Base-by-base conservation (phyloP, 164 flowering plant genomes). In the Umbellularia californica region DNA sequence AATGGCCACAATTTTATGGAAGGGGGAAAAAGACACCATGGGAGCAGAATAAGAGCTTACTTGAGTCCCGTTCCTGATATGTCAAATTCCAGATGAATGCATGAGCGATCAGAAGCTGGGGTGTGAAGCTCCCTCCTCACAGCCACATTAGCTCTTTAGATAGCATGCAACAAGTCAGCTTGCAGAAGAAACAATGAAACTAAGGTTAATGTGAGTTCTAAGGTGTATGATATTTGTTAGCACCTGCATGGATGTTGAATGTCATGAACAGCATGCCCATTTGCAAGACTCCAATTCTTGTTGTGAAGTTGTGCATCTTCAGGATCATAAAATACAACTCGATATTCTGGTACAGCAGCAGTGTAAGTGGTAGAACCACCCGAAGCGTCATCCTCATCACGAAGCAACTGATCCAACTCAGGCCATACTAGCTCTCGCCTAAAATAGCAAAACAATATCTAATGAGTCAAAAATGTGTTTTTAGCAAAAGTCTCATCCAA, bases 1-100 rank as follows among this genome's bases (percentile, higher is more conserved):
- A 20, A 55, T 55, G n/a, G 3, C 47, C 47, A 41, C 9, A 41
- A 41, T 7, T 41, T 41, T 41, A 41, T 41, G 47, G 47, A 41
- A 41, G 47, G 10, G n/a, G n/a, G n/a, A 19, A 15, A 55, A 55
- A 55, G 60, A 14, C 47, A 41, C 2, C 5, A 15, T 55, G 60
- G 97, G 89, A 64, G 94, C 88, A 75, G 47, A 41, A 6, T 5
- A 79, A 65, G 19, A 79, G 84, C 94, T 87, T 85, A 96, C 99
- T 65, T 9, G 28, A 96, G 86, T 72, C 97, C 98, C 69, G 92
- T 90, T 77, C 93, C 93, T 28, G 94, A 82, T 47, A 96, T 91
- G 79, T 96, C 98, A 77, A 96, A 94, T 78, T 96, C 99, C 81
- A 96, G 81, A 87, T 96, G 99, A 70, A 83, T 96, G 89, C 99